A percentile compares a stretch with the other conserved stretches of the same genome.
Evolutionary conservation across 2,329 filamentous ascomycete species (phyloP).

Genomic region (Stemphylium beticola): DNA sequence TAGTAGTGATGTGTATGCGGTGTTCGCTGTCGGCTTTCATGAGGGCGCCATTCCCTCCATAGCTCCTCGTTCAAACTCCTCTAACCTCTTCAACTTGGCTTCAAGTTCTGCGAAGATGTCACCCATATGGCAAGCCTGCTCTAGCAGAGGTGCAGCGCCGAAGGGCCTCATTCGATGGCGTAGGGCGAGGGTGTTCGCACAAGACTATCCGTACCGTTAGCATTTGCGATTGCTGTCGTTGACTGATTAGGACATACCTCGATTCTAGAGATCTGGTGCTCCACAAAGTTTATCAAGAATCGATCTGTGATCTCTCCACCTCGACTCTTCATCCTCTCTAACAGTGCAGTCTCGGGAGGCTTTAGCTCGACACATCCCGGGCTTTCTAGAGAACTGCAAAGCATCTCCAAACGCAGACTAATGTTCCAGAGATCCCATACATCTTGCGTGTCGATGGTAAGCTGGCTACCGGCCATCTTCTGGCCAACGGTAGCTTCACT

Average conservation of each 20-base stretch:
- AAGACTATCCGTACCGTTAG: constrained; percentile 65
- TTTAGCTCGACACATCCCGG: constrained; percentile 68
- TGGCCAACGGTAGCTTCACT: constrained; percentile 62
- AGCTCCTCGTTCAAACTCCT: constrained; percentile 47
- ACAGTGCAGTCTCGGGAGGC: constrained; percentile 79
- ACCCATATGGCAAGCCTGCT: constrained; percentile 78
- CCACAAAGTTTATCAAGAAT: constrained; percentile 87
- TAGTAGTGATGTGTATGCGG: neutral
- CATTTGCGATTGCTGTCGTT: neutral
- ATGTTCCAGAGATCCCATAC: constrained; percentile 92
- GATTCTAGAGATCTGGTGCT: constrained; percentile 93
- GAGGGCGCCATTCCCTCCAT: constrained; percentile 37
- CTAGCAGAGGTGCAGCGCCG: constrained; percentile 66
- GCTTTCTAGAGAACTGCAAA: constrained; percentile 87
- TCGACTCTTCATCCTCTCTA: constrained; percentile 74
- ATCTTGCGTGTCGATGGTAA: constrained; percentile 82
- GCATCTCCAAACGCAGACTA: constrained; percentile 86
- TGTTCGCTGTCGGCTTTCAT: constrained; percentile 8
- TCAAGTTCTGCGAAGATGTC: constrained; percentile 70
- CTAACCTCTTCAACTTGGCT: constrained; percentile 67
- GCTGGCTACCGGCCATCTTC: constrained; percentile 66
- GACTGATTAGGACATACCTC: constrained; percentile 68
- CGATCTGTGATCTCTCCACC: constrained; percentile 88
- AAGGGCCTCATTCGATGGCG: constrained; percentile 79
- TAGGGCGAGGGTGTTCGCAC: constrained; percentile 77